These are phyloP conservation scores for Lentinula guzmanii DNA, from an alignment of 768 basidiomycete genomes.

Conservation along the genomic window DNA sequence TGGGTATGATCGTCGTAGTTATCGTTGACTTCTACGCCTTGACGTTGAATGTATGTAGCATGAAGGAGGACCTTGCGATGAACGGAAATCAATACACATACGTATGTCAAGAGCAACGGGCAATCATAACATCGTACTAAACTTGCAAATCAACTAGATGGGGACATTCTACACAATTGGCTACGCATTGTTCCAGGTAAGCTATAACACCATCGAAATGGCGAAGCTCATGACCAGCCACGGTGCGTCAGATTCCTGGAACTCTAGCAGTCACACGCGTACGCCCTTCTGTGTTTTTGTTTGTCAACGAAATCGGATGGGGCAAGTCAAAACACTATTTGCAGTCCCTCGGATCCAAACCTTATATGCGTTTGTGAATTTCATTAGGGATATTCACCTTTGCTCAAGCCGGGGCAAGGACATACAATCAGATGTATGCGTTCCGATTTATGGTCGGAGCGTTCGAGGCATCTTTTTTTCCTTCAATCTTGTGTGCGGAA, in stretches of 20 bases:
- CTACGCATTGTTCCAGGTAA: constrained; percentile 13
- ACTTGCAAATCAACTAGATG: constrained; percentile 11
- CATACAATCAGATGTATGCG: constrained; percentile 18
- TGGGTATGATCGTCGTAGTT: constrained; percentile 1
- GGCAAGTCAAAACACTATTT: constrained; percentile 7
- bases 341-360: no score
- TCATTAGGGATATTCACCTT: constrained; percentile 16
- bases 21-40: neutral
- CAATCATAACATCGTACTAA: neutral
- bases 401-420: constrained; percentile 18
- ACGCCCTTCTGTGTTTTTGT: constrained; percentile 15
- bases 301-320: constrained; percentile 18
- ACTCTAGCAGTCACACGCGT: constrained; percentile 18
- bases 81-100: constrained; percentile 19
- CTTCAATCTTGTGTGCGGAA: constrained; percentile 8
- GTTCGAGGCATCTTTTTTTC: constrained; percentile 19
- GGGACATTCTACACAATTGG: constrained; percentile 20
- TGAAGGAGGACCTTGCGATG: constrained; percentile 19
- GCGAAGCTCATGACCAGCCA: neutral
- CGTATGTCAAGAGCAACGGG: neutral
- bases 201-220: neutral
- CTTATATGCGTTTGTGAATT: neutral
- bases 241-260: constrained; percentile 13
- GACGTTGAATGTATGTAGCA: constrained; percentile 8
- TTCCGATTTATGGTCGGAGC: constrained; percentile 18